These are phyloP conservation scores for Sphaerobolus stellatus DNA, from an alignment of 1,284 basidiomycete species.

Conservation along the genomic window DNA sequence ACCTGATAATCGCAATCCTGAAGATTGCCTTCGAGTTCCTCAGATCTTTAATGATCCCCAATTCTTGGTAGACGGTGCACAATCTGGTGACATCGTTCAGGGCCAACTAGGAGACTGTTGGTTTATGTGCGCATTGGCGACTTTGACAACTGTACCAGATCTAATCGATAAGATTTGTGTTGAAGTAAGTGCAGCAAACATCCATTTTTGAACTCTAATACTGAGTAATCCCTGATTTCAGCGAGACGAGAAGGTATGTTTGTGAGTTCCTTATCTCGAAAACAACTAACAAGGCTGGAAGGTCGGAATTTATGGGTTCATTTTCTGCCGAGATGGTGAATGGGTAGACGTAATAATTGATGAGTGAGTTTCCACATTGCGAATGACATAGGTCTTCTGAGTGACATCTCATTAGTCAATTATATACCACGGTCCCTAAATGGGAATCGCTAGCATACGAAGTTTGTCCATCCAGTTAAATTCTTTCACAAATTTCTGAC, in stretches of 20 bases:
- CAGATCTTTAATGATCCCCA: constrained; percentile 45
- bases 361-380: constrained; percentile 35
- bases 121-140: constrained; percentile 49
- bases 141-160: constrained; percentile 36
- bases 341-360: constrained; percentile 44
- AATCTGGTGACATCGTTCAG: constrained; percentile 39
- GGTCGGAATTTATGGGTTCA: constrained; percentile 55
- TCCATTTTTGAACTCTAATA: background rate
- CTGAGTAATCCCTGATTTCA: constrained; percentile 18
- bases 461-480: background rate
- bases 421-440: constrained; percentile 45
- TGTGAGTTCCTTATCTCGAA: background rate
- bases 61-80: constrained; percentile 42
- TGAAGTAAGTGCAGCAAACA: background rate
- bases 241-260: constrained; percentile 39
- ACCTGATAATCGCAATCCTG: constrained; percentile 30
- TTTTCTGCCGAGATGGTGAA: constrained; percentile 46
- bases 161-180: constrained; percentile 39
- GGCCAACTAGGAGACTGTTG: constrained; percentile 47
- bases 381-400: background rate
- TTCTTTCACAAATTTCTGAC: background rate
- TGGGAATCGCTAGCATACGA: constrained; percentile 42
- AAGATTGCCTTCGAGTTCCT: constrained; percentile 42
- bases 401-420: constrained; percentile 28
- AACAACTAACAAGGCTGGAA: too few species aligned